phyloP scores from a whole-genome alignment of 1,139 yeast genomes.

The Pichia sp. region DNA sequence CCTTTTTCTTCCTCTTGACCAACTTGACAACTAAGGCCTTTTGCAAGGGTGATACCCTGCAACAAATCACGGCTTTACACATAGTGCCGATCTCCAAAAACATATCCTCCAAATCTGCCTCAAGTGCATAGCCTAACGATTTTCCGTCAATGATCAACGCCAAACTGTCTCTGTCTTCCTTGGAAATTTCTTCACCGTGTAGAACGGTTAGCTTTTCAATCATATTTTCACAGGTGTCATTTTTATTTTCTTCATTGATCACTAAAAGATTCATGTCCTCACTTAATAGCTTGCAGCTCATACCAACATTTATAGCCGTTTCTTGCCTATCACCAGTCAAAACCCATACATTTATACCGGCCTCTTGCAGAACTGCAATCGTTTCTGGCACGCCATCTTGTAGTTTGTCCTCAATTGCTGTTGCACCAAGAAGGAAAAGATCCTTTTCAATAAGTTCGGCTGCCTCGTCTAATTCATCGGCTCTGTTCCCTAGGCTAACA shows the following conservation, averaged over 20 bases:
- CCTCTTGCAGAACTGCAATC: slow-evolving; percentile 87
- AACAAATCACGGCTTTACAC: slow-evolving; percentile 94
- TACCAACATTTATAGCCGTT: slow-evolving; percentile 98
- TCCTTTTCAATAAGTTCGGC: slow-evolving; percentile 82
- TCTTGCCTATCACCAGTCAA: slow-evolving; percentile 98
- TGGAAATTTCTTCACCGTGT: slow-evolving; percentile 57
- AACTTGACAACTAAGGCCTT: slow-evolving; percentile 93
- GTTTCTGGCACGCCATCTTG: slow-evolving; percentile 99
- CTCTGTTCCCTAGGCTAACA: slow-evolving; percentile 71
- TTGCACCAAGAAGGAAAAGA: slow-evolving; percentile 83
- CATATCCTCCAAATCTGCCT: slow-evolving; percentile 71
- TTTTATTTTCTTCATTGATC: slow-evolving; percentile 79
- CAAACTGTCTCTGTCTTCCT: slow-evolving; percentile 71
- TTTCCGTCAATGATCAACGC: slow-evolving; percentile 94
- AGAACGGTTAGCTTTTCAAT: slow-evolving; percentile 74
- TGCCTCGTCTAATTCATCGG: slow-evolving; percentile 72
- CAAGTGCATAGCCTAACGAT: slow-evolving; percentile 80
- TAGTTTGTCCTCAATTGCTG: slow-evolving; percentile 95
- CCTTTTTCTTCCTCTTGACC: slow-evolving; percentile 76
- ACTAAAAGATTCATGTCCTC: slow-evolving; percentile 94
- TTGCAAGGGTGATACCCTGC: slow-evolving; percentile 96
- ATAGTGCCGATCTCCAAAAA: slow-evolving; percentile 76
- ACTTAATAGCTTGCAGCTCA: slow-evolving; percentile 90
- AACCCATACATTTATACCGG: slow-evolving; percentile 97
- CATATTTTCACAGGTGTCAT: slow-evolving; percentile 68